These are phyloP conservation scores for Colletotrichum tropicale DNA, from an alignment of 2,329 filamentous ascomycete species.

Conservation along the genomic window DNA sequence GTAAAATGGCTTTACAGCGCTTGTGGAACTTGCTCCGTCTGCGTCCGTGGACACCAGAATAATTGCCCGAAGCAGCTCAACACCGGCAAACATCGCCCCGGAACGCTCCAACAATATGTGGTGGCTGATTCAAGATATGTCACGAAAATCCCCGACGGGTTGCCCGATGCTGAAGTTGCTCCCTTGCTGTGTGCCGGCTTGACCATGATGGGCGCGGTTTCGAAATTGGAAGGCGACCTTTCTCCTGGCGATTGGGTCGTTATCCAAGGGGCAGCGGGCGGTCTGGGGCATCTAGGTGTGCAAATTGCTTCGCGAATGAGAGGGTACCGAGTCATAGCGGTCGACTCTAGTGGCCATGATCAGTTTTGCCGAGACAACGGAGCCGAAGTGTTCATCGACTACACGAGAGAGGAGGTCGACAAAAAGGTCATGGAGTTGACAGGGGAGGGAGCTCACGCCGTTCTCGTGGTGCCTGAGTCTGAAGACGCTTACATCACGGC, in stretches of 20 bases:
- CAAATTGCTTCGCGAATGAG: conserved; percentile 30
- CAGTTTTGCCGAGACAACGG: conserved; percentile 25
- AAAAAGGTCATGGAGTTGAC: conserved; percentile 27
- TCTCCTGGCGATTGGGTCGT: conserved; percentile 31
- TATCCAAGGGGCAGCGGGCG: conserved; percentile 33
- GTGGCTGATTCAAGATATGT: conserved; percentile 31
- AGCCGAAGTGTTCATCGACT: conserved; percentile 33
- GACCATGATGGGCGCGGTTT: conserved; percentile 34
- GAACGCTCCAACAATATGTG: conserved; percentile 34
- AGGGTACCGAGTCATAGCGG: conserved; percentile 27
- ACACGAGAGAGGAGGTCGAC: conserved; percentile 22
- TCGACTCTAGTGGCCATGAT: conserved; percentile 30
- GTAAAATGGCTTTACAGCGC: conserved; percentile 50
- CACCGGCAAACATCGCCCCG: conserved; percentile 39
- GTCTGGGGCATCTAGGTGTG: conserved; percentile 35
- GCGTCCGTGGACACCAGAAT: conserved; percentile 36
- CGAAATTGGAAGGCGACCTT: conserved; percentile 11
- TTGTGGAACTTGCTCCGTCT: conserved; percentile 40
- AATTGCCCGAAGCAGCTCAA: conserved; percentile 46
- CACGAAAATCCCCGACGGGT: conserved; percentile 25
- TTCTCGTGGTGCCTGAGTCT: conserved; percentile 29
- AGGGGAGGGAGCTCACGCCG: conserved; percentile 28
- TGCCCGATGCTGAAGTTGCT: conserved; percentile 26
- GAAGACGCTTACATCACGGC: conserved; percentile 28
- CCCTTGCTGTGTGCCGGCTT: conserved; percentile 35